Conservation (phyloP, 306 rosid species). For the Begonia fuchsioides region DNA sequence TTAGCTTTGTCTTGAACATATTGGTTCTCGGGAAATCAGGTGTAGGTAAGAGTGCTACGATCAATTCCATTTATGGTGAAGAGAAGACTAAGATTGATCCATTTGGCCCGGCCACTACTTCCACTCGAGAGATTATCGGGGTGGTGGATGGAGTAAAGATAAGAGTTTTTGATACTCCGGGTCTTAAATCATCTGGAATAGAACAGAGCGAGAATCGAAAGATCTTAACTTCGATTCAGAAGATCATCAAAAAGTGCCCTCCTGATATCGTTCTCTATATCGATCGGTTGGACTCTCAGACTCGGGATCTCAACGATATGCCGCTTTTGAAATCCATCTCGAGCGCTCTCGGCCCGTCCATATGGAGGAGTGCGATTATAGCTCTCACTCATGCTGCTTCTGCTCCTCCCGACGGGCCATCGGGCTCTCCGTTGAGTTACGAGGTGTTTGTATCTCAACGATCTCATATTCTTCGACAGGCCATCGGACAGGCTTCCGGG, state of each 20-base stretch:
- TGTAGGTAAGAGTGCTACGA: slow-evolving; percentile 95
- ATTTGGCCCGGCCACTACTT: slow-evolving; percentile 71
- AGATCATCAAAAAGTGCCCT: slow-evolving; percentile 57
- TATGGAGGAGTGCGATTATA: slow-evolving; percentile 70
- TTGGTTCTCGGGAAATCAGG: slow-evolving; percentile 89
- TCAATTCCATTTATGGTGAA: slow-evolving; percentile 86
- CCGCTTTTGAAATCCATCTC: slow-evolving; percentile 61
- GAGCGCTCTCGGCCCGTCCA: slow-evolving; percentile 52
- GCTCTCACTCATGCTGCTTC: slow-evolving; percentile 85
- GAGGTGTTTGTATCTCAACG: slow-evolving; percentile 91
- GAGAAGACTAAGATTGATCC: slow-evolving; percentile 58
- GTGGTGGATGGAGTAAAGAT: slow-evolving; percentile 69
- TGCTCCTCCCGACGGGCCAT: slow-evolving; percentile 97
- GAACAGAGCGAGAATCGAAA: slow-evolving; percentile 55
- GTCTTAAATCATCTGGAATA: slow-evolving; percentile 69
- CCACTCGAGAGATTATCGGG: slow-evolving; percentile 70
- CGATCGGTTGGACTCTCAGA: slow-evolving; percentile 81
- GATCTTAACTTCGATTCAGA: slow-evolving; percentile 58
- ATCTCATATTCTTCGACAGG: slow-evolving; percentile 81
- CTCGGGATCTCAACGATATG: slow-evolving; percentile 82
- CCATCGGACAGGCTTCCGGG: slow-evolving; percentile 91
- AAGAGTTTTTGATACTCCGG: slow-evolving; percentile 83
- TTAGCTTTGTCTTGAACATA: slow-evolving; percentile 59
- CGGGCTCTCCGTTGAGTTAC: slow-evolving; percentile 77
- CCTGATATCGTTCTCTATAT: slow-evolving; percentile 87